Evolutionary conservation across 2,329 filamentous ascomycete species (phyloP).

Genomic region (Stenocarpella maydis): DNA sequence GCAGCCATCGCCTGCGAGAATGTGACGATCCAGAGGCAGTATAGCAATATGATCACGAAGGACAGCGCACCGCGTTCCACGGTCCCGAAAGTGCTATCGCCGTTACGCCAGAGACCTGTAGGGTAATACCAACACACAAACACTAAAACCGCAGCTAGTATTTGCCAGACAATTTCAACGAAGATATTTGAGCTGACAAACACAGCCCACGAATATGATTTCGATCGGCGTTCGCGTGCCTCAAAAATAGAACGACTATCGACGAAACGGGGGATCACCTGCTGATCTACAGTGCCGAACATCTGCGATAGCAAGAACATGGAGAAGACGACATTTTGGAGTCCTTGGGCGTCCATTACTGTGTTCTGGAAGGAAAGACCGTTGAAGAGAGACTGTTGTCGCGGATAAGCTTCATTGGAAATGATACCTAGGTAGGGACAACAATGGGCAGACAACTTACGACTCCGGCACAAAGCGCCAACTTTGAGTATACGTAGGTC

Average conservation of each 20-base stretch:
- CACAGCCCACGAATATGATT: conserved; percentile 84
- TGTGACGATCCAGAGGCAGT: conserved; percentile 71
- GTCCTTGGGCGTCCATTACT: conserved; percentile 75
- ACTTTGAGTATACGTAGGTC: conserved; percentile 87
- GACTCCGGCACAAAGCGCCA: conserved; percentile 67
- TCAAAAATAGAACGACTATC: conserved; percentile 81
- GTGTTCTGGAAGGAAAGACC: conserved; percentile 82
- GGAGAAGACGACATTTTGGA: conserved; percentile 86
- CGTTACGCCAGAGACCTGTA: conserved; percentile 78
- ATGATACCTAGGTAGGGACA: conserved; percentile 45
- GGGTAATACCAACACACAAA: conserved; percentile 89
- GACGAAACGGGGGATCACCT: conserved; percentile 78
- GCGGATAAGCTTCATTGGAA: conserved; percentile 54
- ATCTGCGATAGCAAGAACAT: conserved; percentile 76
- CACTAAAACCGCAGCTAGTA: conserved; percentile 77
- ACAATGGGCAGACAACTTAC: conserved; percentile 51
- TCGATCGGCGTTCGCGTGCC: conserved; percentile 82
- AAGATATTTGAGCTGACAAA: conserved; percentile 84
- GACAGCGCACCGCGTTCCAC: conserved; percentile 63
- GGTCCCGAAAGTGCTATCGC: conserved; percentile 52
- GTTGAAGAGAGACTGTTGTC: conserved; percentile 75
- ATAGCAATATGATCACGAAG: conserved; percentile 68
- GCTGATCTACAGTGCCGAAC: conserved; percentile 80
- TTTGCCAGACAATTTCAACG: conserved; percentile 87
- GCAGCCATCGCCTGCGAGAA: not conserved